A percentile compares a stretch with the other conserved stretches of the same genome.
phyloP scores from a whole-genome alignment of 768 basidiomycete species.

The Clavaria fumosa region DNA sequence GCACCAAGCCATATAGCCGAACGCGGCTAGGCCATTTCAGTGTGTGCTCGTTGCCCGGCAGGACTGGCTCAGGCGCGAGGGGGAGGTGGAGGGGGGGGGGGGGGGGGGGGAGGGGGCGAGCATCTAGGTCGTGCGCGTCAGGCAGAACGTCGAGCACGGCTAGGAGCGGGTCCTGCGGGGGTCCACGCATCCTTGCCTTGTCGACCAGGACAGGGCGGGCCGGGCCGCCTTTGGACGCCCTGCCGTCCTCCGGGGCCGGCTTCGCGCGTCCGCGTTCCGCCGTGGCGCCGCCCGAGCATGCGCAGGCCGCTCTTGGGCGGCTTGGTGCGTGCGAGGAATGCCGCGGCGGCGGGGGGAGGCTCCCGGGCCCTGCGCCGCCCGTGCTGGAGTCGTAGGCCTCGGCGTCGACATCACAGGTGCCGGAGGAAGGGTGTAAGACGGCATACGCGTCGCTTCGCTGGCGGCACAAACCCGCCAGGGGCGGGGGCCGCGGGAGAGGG shows the following conservation, averaged over 20 bases:
- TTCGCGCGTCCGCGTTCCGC: constrained; percentile 36
- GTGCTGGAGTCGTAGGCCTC: constrained; percentile 16
- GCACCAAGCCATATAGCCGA: constrained; percentile 41
- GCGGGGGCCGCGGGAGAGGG: constrained; percentile 16
- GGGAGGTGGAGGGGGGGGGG: no score
- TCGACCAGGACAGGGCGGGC: neutral
- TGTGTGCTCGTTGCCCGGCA: constrained; percentile 57
- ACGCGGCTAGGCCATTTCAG: constrained; percentile 58
- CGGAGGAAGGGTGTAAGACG: constrained; percentile 28
- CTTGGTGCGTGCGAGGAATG: constrained; percentile 75
- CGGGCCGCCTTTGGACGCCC: constrained; percentile 28
- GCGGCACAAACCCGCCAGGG: constrained; percentile 19
- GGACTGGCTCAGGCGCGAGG: constrained; percentile 30
- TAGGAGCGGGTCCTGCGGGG: constrained; percentile 57
- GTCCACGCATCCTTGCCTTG: constrained; percentile 25
- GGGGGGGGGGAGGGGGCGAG: no score
- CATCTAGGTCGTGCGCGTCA: constrained; percentile 53
- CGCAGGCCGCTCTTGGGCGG: constrained; percentile 65
- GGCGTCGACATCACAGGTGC: neutral
- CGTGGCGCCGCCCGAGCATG: constrained; percentile 65
- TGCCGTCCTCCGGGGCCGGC: constrained; percentile 24
- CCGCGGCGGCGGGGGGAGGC: constrained; percentile 58
- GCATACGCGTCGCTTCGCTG: constrained; percentile 49
- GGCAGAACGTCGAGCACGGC: constrained; percentile 67
- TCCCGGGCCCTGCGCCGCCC: no score